phyloP scores from a whole-genome alignment of 768 basidiomycete genomes.

The Heimioporus sp. region DNA sequence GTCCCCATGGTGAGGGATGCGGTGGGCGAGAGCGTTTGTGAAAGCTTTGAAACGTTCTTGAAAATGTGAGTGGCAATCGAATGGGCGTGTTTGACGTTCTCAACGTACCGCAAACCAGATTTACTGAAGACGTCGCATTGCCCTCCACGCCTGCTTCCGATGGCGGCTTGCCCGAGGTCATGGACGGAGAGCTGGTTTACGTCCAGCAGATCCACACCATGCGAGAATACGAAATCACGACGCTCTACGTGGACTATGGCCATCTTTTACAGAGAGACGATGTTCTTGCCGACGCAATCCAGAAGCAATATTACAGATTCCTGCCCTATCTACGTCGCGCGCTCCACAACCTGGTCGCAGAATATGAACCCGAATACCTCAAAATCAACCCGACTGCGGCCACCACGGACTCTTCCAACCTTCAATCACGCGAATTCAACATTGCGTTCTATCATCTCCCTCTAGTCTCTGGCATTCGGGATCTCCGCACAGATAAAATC shows the following conservation, averaged over 20 bases:
- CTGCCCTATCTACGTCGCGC: slow-evolving; percentile 92
- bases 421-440: slow-evolving; percentile 90
- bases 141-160: slow-evolving; percentile 81
- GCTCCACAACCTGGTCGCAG: slow-evolving; percentile 82
- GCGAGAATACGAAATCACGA: slow-evolving; percentile 92
- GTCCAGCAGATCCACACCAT: slow-evolving; percentile 93
- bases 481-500: slow-evolving; percentile 89
- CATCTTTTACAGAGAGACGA: slow-evolving; percentile 91
- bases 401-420: slow-evolving; percentile 80
- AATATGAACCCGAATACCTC: slow-evolving; percentile 91
- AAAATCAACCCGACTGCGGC: slow-evolving; percentile 93
- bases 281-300: slow-evolving; percentile 89
- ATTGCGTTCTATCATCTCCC: slow-evolving; percentile 96
- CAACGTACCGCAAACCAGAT: slow-evolving; percentile 47
- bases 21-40: slow-evolving; percentile 92
- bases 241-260: slow-evolving; percentile 93
- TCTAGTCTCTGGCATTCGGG: slow-evolving; percentile 91
- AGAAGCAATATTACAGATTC: slow-evolving; percentile 95
- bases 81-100: background rate
- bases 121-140: slow-evolving; percentile 76
- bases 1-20: slow-evolving; percentile 89
- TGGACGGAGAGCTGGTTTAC: slow-evolving; percentile 72
- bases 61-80: slow-evolving; percentile 63
- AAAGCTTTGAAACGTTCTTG: slow-evolving; percentile 88
- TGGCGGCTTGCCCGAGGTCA: slow-evolving; percentile 52